These are phyloP conservation scores for Brassica incana DNA, from an alignment of 345 rosid species.

Conservation along the genomic window DNA sequence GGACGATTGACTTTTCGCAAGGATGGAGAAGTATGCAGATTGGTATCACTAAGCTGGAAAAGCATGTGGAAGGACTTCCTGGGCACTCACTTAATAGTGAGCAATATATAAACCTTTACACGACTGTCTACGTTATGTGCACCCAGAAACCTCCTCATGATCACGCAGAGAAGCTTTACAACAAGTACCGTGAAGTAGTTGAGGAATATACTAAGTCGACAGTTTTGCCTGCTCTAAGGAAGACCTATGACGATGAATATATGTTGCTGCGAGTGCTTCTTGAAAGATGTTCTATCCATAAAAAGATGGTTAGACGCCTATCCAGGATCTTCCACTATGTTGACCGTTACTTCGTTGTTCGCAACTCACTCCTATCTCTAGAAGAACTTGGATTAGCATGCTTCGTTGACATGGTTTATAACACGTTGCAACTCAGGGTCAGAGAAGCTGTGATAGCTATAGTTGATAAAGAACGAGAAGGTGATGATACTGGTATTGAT, in stretches of 20 bases:
- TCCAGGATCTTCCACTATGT: conserved; percentile 51
- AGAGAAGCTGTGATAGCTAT: conserved; percentile 63
- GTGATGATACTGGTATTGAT: conserved; percentile 84
- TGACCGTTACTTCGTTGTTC: conserved; percentile 67
- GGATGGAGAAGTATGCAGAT: conserved; percentile 78
- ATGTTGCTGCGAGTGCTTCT: conserved; percentile 70
- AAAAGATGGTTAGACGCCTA: conserved; percentile 15
- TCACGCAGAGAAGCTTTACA: conserved; percentile 77
- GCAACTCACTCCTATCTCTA: conserved; percentile 63
- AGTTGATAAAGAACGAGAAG: conserved; percentile 83
- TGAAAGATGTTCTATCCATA: conserved; percentile 79
- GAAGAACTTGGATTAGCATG: conserved; percentile 75
- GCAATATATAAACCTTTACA: conserved; percentile 74
- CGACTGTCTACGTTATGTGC: conserved; percentile 78
- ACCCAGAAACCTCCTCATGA: conserved; percentile 68
- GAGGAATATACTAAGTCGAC: conserved; percentile 59
- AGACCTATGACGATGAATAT: conserved; percentile 76
- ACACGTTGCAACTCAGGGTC: conserved; percentile 50
- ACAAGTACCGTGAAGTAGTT: conserved; percentile 65
- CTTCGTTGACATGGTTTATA: conserved; percentile 72
- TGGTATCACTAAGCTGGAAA: conserved; percentile 66
- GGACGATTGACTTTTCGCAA: conserved; percentile 59
- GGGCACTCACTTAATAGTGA: conserved; percentile 47
- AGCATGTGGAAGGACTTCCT: conserved; percentile 58
- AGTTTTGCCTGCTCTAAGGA: conserved; percentile 61